A percentile compares a stretch with the other conserved stretches of the same genome.
phyloP scores from a whole-genome alignment of 441 rosid genomes.

The Adansonia rubrostipa region DNA sequence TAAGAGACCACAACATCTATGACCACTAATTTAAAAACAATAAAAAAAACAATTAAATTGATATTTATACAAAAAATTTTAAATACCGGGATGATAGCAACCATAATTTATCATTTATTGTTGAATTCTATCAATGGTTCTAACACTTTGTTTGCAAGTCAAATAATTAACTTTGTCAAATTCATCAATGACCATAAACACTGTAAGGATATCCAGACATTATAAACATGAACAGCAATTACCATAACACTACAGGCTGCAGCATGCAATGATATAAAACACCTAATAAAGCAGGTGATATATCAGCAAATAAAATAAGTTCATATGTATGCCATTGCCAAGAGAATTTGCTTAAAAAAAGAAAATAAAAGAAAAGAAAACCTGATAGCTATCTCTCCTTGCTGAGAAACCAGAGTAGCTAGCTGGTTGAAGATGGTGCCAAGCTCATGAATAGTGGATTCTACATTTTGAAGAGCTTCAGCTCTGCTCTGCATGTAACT shows the following conservation, averaged over 20 bases:
- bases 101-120: not conserved
- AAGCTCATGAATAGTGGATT: slow-evolving; percentile 21
- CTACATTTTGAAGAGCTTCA: slow-evolving; percentile 20
- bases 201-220: not conserved
- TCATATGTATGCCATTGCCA: not conserved
- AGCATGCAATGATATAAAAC: not conserved
- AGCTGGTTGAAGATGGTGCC: slow-evolving; percentile 19
- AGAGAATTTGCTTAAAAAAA: not conserved
- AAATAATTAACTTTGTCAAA: not conserved
- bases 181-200: not conserved
- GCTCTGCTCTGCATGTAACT: slow-evolving; percentile 20
- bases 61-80: not conserved
- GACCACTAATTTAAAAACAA: not conserved
- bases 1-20: no score
- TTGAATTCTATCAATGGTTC: not conserved
- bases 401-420: slow-evolving; percentile 20
- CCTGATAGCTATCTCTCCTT: slow-evolving; percentile 24
- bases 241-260: not conserved
- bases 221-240: not conserved
- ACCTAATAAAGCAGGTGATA: slow-evolving; percentile 1
- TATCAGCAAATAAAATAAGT: not conserved
- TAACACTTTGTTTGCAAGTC: no score
- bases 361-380: no score
- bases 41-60: not conserved
- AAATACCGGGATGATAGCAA: not conserved